Conservation (phyloP, 2,329 filamentous ascomycete species). For the Sporothrix globosa region DNA sequence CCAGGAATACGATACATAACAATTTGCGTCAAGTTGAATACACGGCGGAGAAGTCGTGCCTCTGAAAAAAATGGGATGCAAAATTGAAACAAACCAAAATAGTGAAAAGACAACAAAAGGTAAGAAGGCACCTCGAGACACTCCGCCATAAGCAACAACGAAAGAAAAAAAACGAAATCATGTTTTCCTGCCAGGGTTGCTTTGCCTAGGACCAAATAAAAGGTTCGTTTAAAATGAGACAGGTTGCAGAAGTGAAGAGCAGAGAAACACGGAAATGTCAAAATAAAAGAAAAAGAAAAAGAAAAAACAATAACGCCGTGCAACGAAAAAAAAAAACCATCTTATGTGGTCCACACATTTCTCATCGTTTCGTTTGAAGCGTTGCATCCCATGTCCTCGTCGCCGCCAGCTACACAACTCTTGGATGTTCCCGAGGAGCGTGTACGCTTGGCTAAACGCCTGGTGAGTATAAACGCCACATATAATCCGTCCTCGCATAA, state of each 20-base stretch:
- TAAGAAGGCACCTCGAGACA: constrained; percentile 5
- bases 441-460: constrained; percentile 13
- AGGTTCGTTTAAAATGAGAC: constrained; percentile 14
- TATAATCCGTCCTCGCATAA: constrained; percentile 18
- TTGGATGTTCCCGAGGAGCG: background rate
- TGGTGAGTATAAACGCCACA: constrained; percentile 7
- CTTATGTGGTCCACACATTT: constrained; percentile 25
- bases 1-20: background rate
- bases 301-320: constrained; percentile 2
- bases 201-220: constrained; percentile 11
- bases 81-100: background rate
- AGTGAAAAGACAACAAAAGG: background rate
- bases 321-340: constrained; percentile 2
- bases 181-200: constrained; percentile 12
- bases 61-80: background rate
- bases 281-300: background rate
- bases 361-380: constrained; percentile 4
- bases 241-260: constrained; percentile 10
- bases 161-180: background rate
- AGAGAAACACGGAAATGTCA: background rate
- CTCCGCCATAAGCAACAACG: background rate
- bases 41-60: background rate
- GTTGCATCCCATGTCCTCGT: constrained; percentile 14
- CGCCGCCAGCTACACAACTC: constrained; percentile 19
- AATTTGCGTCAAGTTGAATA: constrained; percentile 1